Base-by-base conservation (phyloP, 345 rosid species). In the Geranium rotundifolium region DNA sequence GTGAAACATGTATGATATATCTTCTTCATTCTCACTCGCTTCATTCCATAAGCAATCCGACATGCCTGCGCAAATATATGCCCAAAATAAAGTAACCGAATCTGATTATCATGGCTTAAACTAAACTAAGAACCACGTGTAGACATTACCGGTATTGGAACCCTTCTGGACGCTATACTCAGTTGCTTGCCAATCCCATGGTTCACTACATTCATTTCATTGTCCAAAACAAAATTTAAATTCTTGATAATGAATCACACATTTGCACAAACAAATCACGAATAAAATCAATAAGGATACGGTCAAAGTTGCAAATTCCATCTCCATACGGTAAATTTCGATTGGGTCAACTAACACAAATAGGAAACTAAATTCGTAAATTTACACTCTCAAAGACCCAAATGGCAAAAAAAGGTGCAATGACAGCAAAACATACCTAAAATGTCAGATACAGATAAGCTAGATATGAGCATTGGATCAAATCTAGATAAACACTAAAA, bases 1-100 rank as follows among this genome's bases (percentile, higher is more conserved):
- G 58, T 88, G 90, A 66, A 82, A 81, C 88, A 86, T 84, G 75
- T 84, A 85, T 17, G 97, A 88, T 55, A 82, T 78, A 76, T 90
- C 89, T 69, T 90, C 99, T 66, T 80, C 84, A 60, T 86, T 90
- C 59, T 84, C 70, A 55, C 81, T 15, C 66, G 83, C 90, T 72
- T 86, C 81, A 73, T 79, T 80, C 61, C 82, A 85, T 18, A 69
- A 37, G 72, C 76, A 60, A 23, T 68, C 67, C 19, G 83, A 59
- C 49, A 62, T 54, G 14, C 56, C 85, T 77, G 64, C 56, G 29
- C 29, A 66, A 69, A 54, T 57, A 34, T 20, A 65, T n/a, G 58
- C 18, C 9, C 58, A 54, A 50, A 8, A 8, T 59, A 49, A 49
- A 54, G 17, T 27, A 19, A 64, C 23, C 31, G 60, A 29, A 20